A percentile compares a stretch with the other conserved stretches of the same genome.
Evolutionary conservation across 352 stramenopile genomes (phyloP).

Genomic region (Plasmopara muralis): DNA sequence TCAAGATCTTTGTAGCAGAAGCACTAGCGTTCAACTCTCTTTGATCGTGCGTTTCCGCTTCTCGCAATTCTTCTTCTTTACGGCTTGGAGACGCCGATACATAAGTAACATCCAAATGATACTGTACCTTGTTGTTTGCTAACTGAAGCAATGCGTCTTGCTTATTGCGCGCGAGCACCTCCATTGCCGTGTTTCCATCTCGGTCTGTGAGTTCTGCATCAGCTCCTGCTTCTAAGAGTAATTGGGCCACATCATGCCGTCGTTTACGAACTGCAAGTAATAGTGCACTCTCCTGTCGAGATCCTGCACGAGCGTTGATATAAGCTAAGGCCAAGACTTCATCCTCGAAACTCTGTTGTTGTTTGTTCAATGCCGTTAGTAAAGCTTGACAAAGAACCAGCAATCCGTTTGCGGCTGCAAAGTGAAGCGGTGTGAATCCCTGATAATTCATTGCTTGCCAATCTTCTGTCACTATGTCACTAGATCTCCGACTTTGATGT

Average conservation of each 20-base stretch:
- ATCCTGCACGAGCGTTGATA: slow-evolving; percentile 21
- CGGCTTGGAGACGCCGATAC: slow-evolving; percentile 1
- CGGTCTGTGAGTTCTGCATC: slow-evolving; percentile 41
- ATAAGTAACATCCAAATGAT: background rate
- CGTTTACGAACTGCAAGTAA: slow-evolving; percentile 61
- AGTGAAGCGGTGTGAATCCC: slow-evolving; percentile 59
- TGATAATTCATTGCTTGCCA: slow-evolving; percentile 49
- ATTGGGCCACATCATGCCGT: slow-evolving; percentile 31
- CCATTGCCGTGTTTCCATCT: slow-evolving; percentile 38
- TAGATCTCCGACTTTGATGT: background rate
- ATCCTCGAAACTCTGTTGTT: slow-evolving; percentile 25
- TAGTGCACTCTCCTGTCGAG: slow-evolving; percentile 48
- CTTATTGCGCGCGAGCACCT: slow-evolving; percentile 47
- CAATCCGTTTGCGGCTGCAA: slow-evolving; percentile 41
- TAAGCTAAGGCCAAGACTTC: slow-evolving; percentile 32
- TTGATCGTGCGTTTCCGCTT: slow-evolving; percentile 14
- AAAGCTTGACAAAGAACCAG: slow-evolving; percentile 27
- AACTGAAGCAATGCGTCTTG: slow-evolving; percentile 41
- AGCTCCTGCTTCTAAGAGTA: slow-evolving; percentile 37
- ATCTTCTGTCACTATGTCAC: slow-evolving; percentile 7
- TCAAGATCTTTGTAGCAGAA: background rate
- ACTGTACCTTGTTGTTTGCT: background rate
- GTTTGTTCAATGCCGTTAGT: slow-evolving; percentile 28
- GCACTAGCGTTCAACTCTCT: background rate
- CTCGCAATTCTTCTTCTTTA: slow-evolving; percentile 24